Percentiles rank a stretch among this genome's conserved stretches.
Conservation (phyloP, 202 grass and related monocot species). For the Digitaria exilis region DNA sequence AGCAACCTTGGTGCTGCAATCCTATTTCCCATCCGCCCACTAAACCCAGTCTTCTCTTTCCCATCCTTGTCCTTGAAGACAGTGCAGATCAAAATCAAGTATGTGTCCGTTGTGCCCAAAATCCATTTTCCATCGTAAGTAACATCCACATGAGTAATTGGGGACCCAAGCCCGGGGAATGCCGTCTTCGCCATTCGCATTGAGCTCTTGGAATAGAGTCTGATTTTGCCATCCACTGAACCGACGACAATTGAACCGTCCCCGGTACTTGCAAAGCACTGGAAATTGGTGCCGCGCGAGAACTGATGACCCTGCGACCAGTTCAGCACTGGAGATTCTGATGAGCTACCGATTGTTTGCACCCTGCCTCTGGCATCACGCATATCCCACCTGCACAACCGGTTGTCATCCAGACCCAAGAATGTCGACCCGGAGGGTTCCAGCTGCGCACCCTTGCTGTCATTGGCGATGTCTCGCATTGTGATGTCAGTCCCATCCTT, state of each 20-base stretch:
- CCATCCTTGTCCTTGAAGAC: slow-evolving; percentile 92
- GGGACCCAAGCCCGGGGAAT: slow-evolving; percentile 82
- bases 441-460: slow-evolving; percentile 79
- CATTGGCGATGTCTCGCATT: slow-evolving; percentile 81
- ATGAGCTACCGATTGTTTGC: slow-evolving; percentile 66
- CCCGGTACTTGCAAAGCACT: slow-evolving; percentile 83
- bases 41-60: slow-evolving; percentile 85
- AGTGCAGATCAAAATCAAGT: slow-evolving; percentile 85
- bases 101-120: slow-evolving; percentile 77
- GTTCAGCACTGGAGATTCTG: slow-evolving; percentile 60
- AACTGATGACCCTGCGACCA: slow-evolving; percentile 93
- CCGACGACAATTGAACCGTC: slow-evolving; percentile 84
- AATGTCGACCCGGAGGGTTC: slow-evolving; percentile 79
- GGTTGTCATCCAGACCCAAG: slow-evolving; percentile 80
- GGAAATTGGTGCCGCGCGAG: slow-evolving; percentile 84
- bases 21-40: slow-evolving; percentile 78
- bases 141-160: slow-evolving; percentile 79
- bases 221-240: slow-evolving; percentile 85
- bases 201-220: slow-evolving; percentile 73
- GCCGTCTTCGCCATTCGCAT: slow-evolving; percentile 94
- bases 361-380: slow-evolving; percentile 69
- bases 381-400: slow-evolving; percentile 95
- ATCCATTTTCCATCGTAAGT: slow-evolving; percentile 92
- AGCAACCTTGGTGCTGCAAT: slow-evolving; percentile 80
- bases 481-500: slow-evolving; percentile 83